Base-by-base conservation (phyloP, 129 eudicot species). In the Silybum marianum region DNA sequence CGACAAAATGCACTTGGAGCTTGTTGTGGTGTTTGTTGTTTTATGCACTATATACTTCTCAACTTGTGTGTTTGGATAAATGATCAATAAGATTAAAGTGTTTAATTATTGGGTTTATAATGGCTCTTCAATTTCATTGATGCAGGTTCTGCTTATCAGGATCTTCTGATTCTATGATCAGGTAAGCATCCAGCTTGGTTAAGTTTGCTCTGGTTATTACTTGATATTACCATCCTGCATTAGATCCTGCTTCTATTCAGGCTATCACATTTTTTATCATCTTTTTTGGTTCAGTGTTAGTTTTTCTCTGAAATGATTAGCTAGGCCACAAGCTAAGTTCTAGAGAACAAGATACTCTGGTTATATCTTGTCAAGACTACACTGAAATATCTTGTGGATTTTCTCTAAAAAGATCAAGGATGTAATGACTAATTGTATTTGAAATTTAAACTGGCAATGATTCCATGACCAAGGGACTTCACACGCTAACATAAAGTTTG, bases 151-250 rank as follows among this genome's bases (percentile, higher is more conserved):
- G 99, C 80, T 88, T 95, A 79, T 95, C 99, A 68, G 99, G 99
- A 70, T 95, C 99, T 71, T 95, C 99, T 68, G 99, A 95, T 85
- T 92, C 97, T 65, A 95, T 95, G 99, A 95, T 95, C 86, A 95
- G 99, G 99, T 93, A 84, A 48, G 71, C 75, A 70, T 38, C 18
- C 28, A 68, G 80, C 9, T 0, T 63, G 72, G 14, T 62, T 76
- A 62, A 62, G 26, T 62, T 62, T 62, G 25, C 63, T n/a, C 63
- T 51, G 6, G 63, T 51, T n/a, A 51, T 51, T 51, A 54, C 65
- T 54, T 54, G 65, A 19, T 54, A 54, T 18, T 54, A 51, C 63
- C 63, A 51, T 51, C 63, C 63, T 51, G 62, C 62, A 13, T 48
- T 48, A 18, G 19, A 48, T 48, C 62, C 16, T 48, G 63, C 63